phyloP scores from a whole-genome alignment of 768 basidiomycete genomes.

The Vararia minispora region DNA sequence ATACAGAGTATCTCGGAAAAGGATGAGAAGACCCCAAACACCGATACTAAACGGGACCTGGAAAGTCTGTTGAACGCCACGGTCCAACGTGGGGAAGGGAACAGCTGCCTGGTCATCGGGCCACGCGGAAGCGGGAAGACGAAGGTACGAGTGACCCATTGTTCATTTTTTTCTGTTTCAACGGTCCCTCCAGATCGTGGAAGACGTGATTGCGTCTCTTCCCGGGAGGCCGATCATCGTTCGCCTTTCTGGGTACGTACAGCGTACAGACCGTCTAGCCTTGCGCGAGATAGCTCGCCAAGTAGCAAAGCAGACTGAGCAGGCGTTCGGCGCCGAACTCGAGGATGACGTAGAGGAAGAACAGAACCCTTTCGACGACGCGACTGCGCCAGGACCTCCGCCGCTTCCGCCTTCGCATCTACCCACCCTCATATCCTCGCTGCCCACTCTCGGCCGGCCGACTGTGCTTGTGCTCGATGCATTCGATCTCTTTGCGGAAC shows the following conservation, averaged over 20 bases:
- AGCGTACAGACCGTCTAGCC: constrained; percentile 81
- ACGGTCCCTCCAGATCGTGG: constrained; percentile 43
- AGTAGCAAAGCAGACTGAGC: constrained; percentile 65
- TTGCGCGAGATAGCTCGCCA: constrained; percentile 88
- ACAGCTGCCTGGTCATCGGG: constrained; percentile 83
- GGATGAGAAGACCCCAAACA: constrained; percentile 35
- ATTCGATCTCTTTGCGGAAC: constrained; percentile 88
- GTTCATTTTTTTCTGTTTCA: constrained; percentile 1
- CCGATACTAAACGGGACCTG: constrained; percentile 44
- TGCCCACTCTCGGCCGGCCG: constrained; percentile 72
- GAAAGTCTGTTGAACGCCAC: constrained; percentile 61
- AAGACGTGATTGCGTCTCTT: constrained; percentile 40
- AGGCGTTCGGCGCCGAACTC: constrained; percentile 27
- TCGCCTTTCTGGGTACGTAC: constrained; percentile 75
- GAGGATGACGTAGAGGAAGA: constrained; percentile 27
- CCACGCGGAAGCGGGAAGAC: constrained; percentile 84
- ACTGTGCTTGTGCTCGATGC: constrained; percentile 80
- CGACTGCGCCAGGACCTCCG: constrained; percentile 15
- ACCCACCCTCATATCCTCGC: constrained; percentile 59
- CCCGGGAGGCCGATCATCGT: constrained; percentile 54
- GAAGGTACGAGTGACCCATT: constrained; percentile 33
- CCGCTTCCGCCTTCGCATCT: constrained; percentile 62
- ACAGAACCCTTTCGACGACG: constrained; percentile 42
- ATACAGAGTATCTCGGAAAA: constrained; percentile 19
- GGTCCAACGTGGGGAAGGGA: constrained; percentile 75